Evolutionary conservation across 257 asterid genomes (phyloP), one percentile per base, ranked within the genome.

Genomic region (Lantana camara): DNA sequence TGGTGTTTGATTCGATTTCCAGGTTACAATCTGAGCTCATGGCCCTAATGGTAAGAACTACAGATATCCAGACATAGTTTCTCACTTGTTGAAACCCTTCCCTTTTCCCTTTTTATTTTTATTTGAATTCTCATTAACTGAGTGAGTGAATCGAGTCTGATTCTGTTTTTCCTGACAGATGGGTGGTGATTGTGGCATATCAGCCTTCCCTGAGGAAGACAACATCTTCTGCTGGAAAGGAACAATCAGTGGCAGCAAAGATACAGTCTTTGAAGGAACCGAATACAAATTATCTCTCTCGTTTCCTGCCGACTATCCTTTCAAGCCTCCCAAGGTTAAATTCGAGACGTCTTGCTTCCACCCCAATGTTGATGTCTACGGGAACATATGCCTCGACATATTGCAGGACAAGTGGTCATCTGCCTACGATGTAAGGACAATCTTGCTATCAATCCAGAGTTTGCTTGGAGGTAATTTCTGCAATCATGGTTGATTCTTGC

Each of bases 381-480:
- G 99, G 21, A 90, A 90, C 68, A 90, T 94, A 48, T 94, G 97
- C 84, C 77, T 94, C 82, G 97, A 94, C 71, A 94, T 88, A 71
- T 82, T 90, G 34, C 97, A 89, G 90, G 99, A 90, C 67, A 90
- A 93, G 68, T 90, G 97, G 99, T 93, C 97, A 37, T 93, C 99
- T 55, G 96, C 97, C 13, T 93, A 88, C 69, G 99, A 93, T 80
- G 91, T 88, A 7, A 87, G 99, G 83, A 93, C 97, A n/a, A 82
- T 93, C 68, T 75, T 93, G 61, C 81, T 93, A 4, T 93, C 95
- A 2, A 84, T 93, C 41, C 95, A 93, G 85, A 93, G 99, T 70
- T 67, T 93, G 80, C 92, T 90, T 61, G 99, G 97, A 85, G 99
- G 99, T 92, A 79, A 66, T 59, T 13, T 34, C 13, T n/a, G 32